Evolutionary conservation across 2,329 filamentous ascomycete genomes (phyloP), one percentile per base, ranked within the genome.

Genomic region (Monilinia laxa): DNA sequence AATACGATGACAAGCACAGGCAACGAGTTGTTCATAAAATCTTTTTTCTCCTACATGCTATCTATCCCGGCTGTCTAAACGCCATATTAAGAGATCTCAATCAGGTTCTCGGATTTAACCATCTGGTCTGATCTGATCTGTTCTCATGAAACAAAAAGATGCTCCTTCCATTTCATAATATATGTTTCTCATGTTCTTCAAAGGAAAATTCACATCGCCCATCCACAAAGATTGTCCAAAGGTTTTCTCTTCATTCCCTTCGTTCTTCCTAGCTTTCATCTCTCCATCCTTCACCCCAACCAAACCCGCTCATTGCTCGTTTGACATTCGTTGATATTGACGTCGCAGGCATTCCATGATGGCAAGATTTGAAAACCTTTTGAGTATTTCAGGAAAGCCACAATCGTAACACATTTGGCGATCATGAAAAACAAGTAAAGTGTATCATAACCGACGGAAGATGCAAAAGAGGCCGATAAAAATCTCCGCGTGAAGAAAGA

Each of bases 51-150:
- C 35, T 59, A 49, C 54, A 65, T 65, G 45, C 63, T 60, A 65
- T 65, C 55, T 65, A 65, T 65, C 55, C 63, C 58, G 40, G 45
- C 31, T 62, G 35, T 65, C 63, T 65, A 60, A 65, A 65, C 47
- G 63, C 55, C 63, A 52, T 60, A 65, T 65, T 60, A 65, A 51
- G 54, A 45, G 47, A 65, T 65, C 53, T 65, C n/a, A 51, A 42
- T 45, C 45, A 25, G 45, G 47, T 25, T 25, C 49, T 51, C n/a
- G 45, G 20, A 38, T 51, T 47, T 51, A 23, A 23, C 9, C 18
- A 38, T 59, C 38, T 2, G 35, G 20, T 35, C 62, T 25, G 31
- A 35, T 35, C 28, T 62, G 40, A 40, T 38, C 40, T 42, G 60
- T 52, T 31, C 47, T 38, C 45, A 51, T 51, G 31, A 51, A 35